phyloP scores from a whole-genome alignment of 768 basidiomycete genomes.

The Mycena rosella region DNA sequence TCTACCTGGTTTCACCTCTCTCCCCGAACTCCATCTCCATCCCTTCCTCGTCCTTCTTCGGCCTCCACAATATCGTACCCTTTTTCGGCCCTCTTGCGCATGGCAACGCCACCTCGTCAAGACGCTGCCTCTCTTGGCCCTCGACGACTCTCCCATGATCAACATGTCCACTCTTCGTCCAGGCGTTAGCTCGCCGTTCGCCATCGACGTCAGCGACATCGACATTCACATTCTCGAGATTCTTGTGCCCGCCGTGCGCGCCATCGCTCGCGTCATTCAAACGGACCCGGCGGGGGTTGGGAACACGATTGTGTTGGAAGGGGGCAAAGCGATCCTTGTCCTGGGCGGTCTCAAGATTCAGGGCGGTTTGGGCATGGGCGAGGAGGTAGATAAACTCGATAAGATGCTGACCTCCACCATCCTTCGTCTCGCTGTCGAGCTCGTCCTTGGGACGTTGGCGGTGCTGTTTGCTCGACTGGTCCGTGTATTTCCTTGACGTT shows the following conservation, averaged over 20 bases:
- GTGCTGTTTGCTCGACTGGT: no score
- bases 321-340: neutral
- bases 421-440: no score
- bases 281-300: neutral
- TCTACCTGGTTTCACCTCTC: neutral
- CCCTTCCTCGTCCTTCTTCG: neutral
- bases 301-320: neutral
- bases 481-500: no score
- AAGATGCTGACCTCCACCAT: neutral
- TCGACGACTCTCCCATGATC: neutral
- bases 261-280: neutral
- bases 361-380: neutral
- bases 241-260: neutral
- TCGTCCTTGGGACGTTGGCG: no score
- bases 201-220: conserved; percentile 1
- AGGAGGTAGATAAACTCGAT: neutral
- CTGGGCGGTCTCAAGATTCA: neutral
- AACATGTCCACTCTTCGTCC: neutral
- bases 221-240: neutral
- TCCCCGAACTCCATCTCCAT: neutral
- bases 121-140: neutral
- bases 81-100: neutral
- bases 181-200: neutral
- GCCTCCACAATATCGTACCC: neutral
- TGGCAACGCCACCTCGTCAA: neutral